Base-by-base conservation (phyloP, 768 basidiomycete species). In the Tubosaeta sp. region DNA sequence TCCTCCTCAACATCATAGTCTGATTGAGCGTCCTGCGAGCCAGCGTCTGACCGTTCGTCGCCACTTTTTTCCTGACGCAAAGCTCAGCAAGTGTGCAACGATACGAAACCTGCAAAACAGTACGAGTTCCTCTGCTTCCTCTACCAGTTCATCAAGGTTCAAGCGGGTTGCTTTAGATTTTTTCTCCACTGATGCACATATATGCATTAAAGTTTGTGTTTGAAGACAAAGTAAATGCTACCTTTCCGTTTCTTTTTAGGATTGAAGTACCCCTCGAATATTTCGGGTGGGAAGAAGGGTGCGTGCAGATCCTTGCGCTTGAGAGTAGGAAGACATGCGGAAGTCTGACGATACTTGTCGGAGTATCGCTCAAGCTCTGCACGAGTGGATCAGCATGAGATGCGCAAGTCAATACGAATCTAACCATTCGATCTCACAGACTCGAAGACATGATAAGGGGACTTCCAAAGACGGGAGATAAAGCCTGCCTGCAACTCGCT, bases 1-100 rank as follows among this genome's bases (percentile, higher is more conserved):
- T 91, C 90, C 66, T 94, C 91, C 29, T 91, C 87, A 19, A 88
- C 87, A 56, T 91, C 90, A 61, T 91, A 91, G 65, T 92, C 89
- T 22, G 81, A 83, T 35, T 82, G 81, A 7, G 69, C 77, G 27
- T 67, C 79, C 59, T 86, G 83, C 11, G 86, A 87, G 19, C 81
- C 86, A 22, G 67, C 76, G 14, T 87, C 82, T 27, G 86, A 88
- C 4, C 73, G 73, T 50, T 90, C 87, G 6, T 84, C 83, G 21
- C 77, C 79, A 1, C 85, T 86, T 59, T 88, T 86, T 57, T 85
- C 84, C 81, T 88, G 30, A 42, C 9, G 43, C 1, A 21, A 30
- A 22, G 30, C 29, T 2, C 6, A 10, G 16, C 47, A 22, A 57
- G 52, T 27, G 35, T 10, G 27, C 11, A 27, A 43, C 13, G 0